Base-by-base conservation (phyloP, 352 stramenopile genomes). In the Thraustotheca clavata region DNA sequence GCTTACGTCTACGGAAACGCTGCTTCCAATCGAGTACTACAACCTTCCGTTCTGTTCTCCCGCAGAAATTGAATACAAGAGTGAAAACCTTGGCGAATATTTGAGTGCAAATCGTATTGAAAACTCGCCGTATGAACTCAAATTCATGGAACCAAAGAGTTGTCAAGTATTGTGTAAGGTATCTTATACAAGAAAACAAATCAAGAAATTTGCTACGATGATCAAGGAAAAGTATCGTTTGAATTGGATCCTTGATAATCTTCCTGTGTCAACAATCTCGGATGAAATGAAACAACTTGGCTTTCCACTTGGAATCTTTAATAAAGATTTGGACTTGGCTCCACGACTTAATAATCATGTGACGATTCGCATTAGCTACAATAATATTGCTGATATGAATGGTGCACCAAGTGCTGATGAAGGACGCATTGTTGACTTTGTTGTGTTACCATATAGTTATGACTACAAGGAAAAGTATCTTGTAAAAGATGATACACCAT, bases 231-330 rank as follows among this genome's bases (percentile, higher is more conserved):
- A 97, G 66, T 99, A 99, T 77, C 92, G 96, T 59, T 87, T 98
- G 69, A 99, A 99, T 77, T 99, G 83, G 81, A 99, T 99, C 61
- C 79, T 99, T 9, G 97, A 99, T 83, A 99, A 99, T 76, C 80
- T 99, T 29, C 95, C 96, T 3, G 86, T 95, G 49, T 87, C 77
- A 39, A 86, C 85, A 46, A 70, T 89, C 66, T 31, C 72, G 3
- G 81, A 96, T 26, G 80, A 82, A 6, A 72, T 69, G 24, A 75
- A 90, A 55, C 79, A 78, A 18, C 80, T 95, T 5, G 88, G 88
- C 11, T 97, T 95, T 70, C 82, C 87, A 33, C 70, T 97, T 3
- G 90, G 90, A 34, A 94, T 74, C 69, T 96, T 88, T 52, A 96
- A 95, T 65, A 81, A 88, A 6, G 83, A 98, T 50, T 79, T 89